Evolutionary conservation across 306 rosid genomes (phyloP).

Genomic region (Delonix regia): DNA sequence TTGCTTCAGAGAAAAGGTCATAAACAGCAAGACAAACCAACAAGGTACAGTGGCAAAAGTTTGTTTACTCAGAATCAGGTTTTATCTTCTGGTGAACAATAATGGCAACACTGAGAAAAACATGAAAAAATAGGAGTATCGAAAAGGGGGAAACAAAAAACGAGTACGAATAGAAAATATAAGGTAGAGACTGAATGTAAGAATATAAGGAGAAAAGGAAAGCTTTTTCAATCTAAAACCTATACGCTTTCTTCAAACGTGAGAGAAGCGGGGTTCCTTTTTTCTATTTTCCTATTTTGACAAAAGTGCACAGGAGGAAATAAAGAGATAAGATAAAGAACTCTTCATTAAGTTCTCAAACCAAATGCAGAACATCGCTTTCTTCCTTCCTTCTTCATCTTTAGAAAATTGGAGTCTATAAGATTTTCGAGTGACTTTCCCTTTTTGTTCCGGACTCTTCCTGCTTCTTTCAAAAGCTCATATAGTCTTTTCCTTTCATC

Average conservation of each 20-base stretch:
- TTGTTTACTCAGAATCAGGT: not conserved
- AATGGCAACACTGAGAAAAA: not conserved
- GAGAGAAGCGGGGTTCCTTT: not conserved
- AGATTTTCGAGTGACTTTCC: constrained; percentile 28
- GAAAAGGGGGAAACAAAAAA: not conserved
- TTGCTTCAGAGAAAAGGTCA: not conserved
- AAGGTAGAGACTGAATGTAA: too few relatives aligned
- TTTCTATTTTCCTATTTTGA: not conserved
- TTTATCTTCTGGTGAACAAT: not conserved
- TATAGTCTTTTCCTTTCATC: constrained; percentile 27
- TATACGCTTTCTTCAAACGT: constrained; percentile 4
- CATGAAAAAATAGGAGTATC: not conserved
- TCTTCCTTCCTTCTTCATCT: constrained; percentile 52
- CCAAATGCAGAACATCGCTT: constrained; percentile 42
- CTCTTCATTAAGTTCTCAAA: constrained; percentile 32
- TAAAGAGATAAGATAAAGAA: not conserved
- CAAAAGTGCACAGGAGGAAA: not conserved
- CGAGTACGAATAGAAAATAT: constrained; percentile 3
- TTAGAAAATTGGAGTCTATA: constrained; percentile 26
- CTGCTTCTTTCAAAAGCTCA: constrained; percentile 23
- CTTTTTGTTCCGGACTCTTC: constrained; percentile 25
- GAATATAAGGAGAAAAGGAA: too few relatives aligned
- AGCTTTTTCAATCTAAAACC: constrained; percentile 9
- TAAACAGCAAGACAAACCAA: not conserved
- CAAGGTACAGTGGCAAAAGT: not conserved